Base-by-base conservation (phyloP, 805 yeast species). In the Saccharomycopsis lassenensis region DNA sequence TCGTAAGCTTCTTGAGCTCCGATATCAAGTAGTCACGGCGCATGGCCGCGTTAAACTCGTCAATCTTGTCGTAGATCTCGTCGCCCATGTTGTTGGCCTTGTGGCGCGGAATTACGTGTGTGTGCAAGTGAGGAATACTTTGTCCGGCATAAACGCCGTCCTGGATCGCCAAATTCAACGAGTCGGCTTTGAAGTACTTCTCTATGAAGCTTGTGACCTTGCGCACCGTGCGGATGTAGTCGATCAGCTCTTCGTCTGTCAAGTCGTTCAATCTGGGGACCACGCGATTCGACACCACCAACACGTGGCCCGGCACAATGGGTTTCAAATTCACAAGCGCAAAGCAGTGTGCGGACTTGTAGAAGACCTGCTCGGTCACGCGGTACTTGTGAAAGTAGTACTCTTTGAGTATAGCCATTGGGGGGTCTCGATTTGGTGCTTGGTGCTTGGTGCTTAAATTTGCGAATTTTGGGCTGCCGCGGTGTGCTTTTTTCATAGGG, bases 141-240 rank as follows among this genome's bases (percentile, higher is more conserved):
- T 91, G 98, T 3, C 98, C 98, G 1, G 96, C 89, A 33, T 85
- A 85, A 0, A 86, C 82, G 0, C 98, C 98, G 54, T 91, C 99
- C 55, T 91, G 99, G 41, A 93, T 84, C 7, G 96, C 89, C 26
- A 91, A 68, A 52, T 93, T 93, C 41, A 86, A 52, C 1, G 94
- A 65, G 47, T 87, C 93, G 2, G 95, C 94, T 24, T 75, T 66
- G 54, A 77, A 91, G 8, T 67, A 61, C 39, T 64, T 50, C 45
- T 69, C 76, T 11, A 91, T 75, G 44, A 86, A 79, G 36, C 60
- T 58, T 43, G 85, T 77, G 0, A 91, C 67, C 31, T 69, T 50
- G 46, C 83, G 95, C 7, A 91, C 61, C 0, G 94, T 74, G 17
- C 57, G 56, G 67, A 86, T 85, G 55, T 78, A 82, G 54, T 91